phyloP scores from a whole-genome alignment of 306 rosid species.

The Pyrus bretschneideri region DNA sequence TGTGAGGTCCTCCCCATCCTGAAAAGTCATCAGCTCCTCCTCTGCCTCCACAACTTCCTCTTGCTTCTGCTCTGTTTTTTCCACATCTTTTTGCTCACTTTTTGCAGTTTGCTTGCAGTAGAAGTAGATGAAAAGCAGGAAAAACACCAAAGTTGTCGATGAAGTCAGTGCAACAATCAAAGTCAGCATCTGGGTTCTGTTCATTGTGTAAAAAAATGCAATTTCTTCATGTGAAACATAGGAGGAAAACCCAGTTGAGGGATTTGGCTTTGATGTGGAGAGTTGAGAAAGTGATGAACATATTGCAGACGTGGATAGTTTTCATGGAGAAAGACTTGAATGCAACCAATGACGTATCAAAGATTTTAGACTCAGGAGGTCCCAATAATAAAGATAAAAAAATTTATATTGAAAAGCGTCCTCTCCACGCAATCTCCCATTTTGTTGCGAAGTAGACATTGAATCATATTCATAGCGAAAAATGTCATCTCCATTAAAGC shows the following conservation, averaged over 20 bases:
- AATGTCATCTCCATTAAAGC: too few species aligned
- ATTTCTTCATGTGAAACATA: slow-evolving; percentile 1
- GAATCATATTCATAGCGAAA: too few species aligned
- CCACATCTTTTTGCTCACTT: slow-evolving; percentile 47
- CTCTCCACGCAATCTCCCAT: too few species aligned
- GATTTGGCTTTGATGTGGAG: slow-evolving; percentile 33
- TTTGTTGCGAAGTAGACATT: too few species aligned
- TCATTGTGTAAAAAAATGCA: slow-evolving; percentile 19
- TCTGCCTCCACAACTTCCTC: slow-evolving; percentile 38
- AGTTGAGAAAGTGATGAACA: slow-evolving; percentile 7
- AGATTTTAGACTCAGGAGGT: too few species aligned
- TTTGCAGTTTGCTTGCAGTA: slow-evolving; percentile 26
- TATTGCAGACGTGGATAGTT: slow-evolving; percentile 10
- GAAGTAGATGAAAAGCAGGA: slow-evolving; percentile 33
- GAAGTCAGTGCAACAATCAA: slow-evolving; percentile 39
- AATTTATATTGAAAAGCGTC: too few species aligned
- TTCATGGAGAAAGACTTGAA: background rate
- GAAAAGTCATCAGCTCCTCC: slow-evolving; percentile 47
- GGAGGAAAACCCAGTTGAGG: slow-evolving; percentile 6
- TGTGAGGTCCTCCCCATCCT: slow-evolving; percentile 67
- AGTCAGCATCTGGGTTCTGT: slow-evolving; percentile 36
- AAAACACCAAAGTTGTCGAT: slow-evolving; percentile 26
- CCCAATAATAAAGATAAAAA: too few species aligned
- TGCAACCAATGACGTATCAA: too few species aligned
- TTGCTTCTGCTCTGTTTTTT: slow-evolving; percentile 33